phyloP scores from a whole-genome alignment of 2,329 filamentous ascomycete genomes.

The Apiospora koreana region DNA sequence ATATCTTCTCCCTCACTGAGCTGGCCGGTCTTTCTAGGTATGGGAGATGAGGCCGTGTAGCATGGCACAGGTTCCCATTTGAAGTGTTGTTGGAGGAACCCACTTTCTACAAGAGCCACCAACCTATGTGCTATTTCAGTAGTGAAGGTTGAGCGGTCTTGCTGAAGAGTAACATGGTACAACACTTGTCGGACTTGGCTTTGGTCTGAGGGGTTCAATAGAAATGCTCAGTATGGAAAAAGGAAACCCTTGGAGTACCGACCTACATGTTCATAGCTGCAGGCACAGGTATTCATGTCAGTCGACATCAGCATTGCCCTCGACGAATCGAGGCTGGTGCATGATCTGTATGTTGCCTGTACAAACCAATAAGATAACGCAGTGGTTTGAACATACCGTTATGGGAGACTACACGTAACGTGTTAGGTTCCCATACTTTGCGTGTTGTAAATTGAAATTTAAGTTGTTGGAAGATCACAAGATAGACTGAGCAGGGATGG shows the following conservation, averaged over 20 bases:
- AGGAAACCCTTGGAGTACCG: not conserved
- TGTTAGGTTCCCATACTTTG: not conserved
- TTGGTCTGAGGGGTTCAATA: not conserved
- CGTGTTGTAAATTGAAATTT: not conserved
- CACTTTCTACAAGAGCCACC: not conserved
- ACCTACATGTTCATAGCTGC: not conserved
- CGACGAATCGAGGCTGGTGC: not conserved
- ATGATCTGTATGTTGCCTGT: not conserved
- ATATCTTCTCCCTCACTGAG: not conserved
- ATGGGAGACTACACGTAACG: not conserved
- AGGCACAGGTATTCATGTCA: not conserved
- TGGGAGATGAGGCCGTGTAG: not conserved
- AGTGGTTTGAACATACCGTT: not conserved
- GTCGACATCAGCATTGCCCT: not conserved
- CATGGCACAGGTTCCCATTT: not conserved
- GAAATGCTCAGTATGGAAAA: not conserved
- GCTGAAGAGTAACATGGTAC: not conserved
- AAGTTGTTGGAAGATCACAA: not conserved
- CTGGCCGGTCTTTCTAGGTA: not conserved
- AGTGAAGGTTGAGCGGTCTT: not conserved
- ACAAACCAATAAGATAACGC: not conserved
- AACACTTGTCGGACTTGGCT: not conserved
- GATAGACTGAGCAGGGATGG: too few species aligned
- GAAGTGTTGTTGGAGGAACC: not conserved
- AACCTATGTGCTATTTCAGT: not conserved